These are phyloP conservation scores for Dioscorea cayenensis DNA, from an alignment of 116 monocot genomes.

Conservation along the genomic window DNA sequence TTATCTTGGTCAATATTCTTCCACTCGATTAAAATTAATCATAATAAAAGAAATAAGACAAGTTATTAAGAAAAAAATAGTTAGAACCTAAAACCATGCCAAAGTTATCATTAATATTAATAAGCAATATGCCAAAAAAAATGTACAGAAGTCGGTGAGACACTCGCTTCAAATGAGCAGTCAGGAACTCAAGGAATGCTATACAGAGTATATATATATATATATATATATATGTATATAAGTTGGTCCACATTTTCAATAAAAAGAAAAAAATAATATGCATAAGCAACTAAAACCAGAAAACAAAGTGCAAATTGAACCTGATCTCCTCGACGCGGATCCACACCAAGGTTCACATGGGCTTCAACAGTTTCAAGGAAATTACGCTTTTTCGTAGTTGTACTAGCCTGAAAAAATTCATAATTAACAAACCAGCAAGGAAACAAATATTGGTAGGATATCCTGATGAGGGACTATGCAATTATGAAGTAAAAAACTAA, in stretches of 20 bases:
- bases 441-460: not conserved
- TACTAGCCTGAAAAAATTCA: slow-evolving; percentile 49
- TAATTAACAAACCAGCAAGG: not conserved
- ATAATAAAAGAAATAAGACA: no score
- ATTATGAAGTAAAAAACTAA: not conserved
- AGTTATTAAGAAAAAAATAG: no score
- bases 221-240: no score
- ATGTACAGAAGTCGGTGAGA: no score
- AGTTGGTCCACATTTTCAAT: not conserved
- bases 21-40: no score
- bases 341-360: slow-evolving; percentile 79
- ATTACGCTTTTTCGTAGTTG: slow-evolving; percentile 53
- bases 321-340: slow-evolving; percentile 94
- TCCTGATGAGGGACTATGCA: not conserved
- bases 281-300: not conserved
- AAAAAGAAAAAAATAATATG: not conserved
- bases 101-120: no score
- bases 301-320: slow-evolving; percentile 13
- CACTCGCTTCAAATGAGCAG: no score
- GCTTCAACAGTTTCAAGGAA: slow-evolving; percentile 88
- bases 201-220: no score
- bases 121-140: no score
- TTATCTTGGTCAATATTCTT: no score
- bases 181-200: no score
- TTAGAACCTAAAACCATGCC: no score